phyloP scores from a whole-genome alignment of 1,139 yeast species.

The Taphrina pruni region DNA sequence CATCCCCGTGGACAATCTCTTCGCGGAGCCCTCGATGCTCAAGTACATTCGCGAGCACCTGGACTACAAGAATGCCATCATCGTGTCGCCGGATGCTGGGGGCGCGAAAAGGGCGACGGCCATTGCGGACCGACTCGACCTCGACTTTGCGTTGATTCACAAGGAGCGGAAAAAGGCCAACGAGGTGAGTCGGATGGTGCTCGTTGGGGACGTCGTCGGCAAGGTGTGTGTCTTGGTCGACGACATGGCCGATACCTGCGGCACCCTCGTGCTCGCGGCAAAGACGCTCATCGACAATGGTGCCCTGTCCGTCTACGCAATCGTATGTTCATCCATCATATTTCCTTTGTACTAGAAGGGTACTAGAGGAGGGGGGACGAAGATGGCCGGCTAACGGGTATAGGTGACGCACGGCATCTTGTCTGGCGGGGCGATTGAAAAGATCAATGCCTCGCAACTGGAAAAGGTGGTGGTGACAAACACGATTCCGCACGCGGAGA shows the following conservation, averaged over 20 bases:
- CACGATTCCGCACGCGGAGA: constrained; percentile 78
- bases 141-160: constrained; percentile 92
- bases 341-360: too few species aligned
- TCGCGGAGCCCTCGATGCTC: constrained; percentile 91
- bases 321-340: constrained; percentile 55
- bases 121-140: constrained; percentile 85
- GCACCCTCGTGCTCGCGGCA: constrained; percentile 91
- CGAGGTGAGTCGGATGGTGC: constrained; percentile 92
- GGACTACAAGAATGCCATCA: constrained; percentile 71
- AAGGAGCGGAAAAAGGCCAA: constrained; percentile 85
- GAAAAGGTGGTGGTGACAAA: constrained; percentile 92
- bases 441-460: constrained; percentile 71
- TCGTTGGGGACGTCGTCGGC: constrained; percentile 91
- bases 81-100: constrained; percentile 98
- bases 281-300: constrained; percentile 90
- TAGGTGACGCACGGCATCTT: constrained; percentile 80
- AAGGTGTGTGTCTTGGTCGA: constrained; percentile 86
- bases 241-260: constrained; percentile 92
- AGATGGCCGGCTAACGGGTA: not conserved
- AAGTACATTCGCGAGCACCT: constrained; percentile 64
- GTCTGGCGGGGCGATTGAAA: constrained; percentile 84
- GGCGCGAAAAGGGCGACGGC: constrained; percentile 98
- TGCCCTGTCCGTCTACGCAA: constrained; percentile 81
- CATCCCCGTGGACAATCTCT: constrained; percentile 96
- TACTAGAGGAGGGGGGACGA: not conserved